phyloP scores from a whole-genome alignment of 257 asterid genomes.

The Leonotis leonurus region DNA sequence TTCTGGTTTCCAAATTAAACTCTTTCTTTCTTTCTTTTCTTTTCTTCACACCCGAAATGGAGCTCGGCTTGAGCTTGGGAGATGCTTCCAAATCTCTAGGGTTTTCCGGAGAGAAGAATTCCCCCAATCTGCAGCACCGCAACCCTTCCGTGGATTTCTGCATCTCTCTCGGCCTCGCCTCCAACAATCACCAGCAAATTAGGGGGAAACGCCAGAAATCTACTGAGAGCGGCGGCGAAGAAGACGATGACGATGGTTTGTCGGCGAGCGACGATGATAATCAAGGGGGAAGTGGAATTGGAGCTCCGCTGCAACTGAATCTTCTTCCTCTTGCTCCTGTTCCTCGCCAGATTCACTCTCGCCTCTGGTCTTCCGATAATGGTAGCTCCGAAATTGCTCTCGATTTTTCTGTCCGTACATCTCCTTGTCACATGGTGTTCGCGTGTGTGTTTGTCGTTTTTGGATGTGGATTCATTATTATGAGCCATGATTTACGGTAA shows the following conservation, averaged over 20 bases:
- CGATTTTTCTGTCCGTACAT: no score
- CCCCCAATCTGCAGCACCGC: neutral
- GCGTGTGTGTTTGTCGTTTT: neutral
- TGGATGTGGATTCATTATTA: no score
- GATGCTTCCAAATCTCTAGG: constrained; percentile 29
- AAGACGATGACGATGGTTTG: no score
- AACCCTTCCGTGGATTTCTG: constrained; percentile 22
- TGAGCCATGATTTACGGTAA: no score
- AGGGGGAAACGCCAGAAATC: constrained; percentile 15
- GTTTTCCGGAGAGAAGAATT: constrained; percentile 15
- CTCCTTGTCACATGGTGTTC: no score
- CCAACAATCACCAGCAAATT: constrained; percentile 18
- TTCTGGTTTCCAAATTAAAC: no score
- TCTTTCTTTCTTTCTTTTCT: no score
- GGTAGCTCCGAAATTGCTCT: no score
- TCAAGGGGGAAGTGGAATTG: no score
- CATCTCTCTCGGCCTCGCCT: constrained; percentile 40
- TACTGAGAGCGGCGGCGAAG: constrained; percentile 1
- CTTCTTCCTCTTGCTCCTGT: constrained; percentile 51
- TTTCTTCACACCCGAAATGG: constrained; percentile 30
- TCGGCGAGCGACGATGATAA: constrained; percentile 23
- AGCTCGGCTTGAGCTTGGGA: constrained; percentile 66
- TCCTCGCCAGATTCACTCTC: constrained; percentile 32
- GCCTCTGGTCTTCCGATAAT: constrained; percentile 58
- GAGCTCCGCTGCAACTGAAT: constrained; percentile 54